Base-by-base conservation (phyloP, 495 filamentous ascomycete genomes). In the Penicillium coprophilum region DNA sequence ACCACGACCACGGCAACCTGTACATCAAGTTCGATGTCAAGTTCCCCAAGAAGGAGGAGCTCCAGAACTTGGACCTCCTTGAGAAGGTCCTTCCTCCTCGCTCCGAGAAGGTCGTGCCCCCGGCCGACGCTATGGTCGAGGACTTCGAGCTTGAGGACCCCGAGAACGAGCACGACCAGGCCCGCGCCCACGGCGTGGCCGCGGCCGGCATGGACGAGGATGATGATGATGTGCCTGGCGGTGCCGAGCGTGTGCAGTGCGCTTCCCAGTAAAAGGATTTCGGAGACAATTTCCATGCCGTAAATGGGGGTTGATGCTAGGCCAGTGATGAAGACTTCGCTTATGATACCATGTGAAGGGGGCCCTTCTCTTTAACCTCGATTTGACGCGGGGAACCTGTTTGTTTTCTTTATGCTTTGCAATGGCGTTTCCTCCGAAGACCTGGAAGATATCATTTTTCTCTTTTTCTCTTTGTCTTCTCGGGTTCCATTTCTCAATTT, bases 21-120 rank as follows among this genome's bases (percentile, higher is more conserved):
- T 99, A 94, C 77, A 89, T 97, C 68, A 91, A 95, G 71, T 99
- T 99, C 79, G 85, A 89, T 58, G 91, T 99, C 77, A 96, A 95
- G 75, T 97, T 99, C 84, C 94, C 94, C 56, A 71, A 83, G 60
- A 77, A 79, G 63, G 71, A 82, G 46, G 68, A 77, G 45, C 75
- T 82, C 46, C 63, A 75, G 61, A 76, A 80, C 68, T 65, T 80
- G 10, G 81, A 86, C 17, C 75, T 82, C 7, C 84, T 99, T 24
- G 91, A 94, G 61, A 73, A 83, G 56, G 87, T 96, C 46, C 85
- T 99, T 30, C 93, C 94, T 3, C 71, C 87, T 2, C 85, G 91
- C 13, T 68, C 76, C 30, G 60, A 85, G 21, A 75, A 85, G 62
- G 71, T 72, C 27, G 73, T 82, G 27, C 85, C 89, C 41, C 90